phyloP scores from a whole-genome alignment of 78 protist species.

The Dictyostelium brefeldianum region DNA sequence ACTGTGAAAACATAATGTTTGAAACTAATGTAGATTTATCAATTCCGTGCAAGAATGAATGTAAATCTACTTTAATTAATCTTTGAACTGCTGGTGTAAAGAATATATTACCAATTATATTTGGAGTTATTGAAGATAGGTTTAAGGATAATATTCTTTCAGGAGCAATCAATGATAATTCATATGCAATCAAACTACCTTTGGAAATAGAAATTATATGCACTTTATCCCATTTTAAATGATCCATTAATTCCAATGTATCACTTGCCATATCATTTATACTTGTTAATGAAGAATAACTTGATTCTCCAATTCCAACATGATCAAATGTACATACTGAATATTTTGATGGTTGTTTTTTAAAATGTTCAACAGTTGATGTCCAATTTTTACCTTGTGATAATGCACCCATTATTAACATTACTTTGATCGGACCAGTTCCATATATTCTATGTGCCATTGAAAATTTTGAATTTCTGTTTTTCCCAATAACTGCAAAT shows the following conservation, averaged over 20 bases:
- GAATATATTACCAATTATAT: background rate
- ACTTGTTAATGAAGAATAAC: background rate
- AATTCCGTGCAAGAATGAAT: background rate
- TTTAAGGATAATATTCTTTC: background rate
- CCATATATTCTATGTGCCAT: constrained; percentile 20
- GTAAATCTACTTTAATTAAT: too few relatives aligned
- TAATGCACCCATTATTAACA: constrained; percentile 42
- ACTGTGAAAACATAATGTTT: background rate
- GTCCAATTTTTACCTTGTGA: constrained; percentile 21
- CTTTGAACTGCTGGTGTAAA: background rate
- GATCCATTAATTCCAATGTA: constrained; percentile 53
- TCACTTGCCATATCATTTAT: constrained; percentile 50
- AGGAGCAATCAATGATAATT: constrained; percentile 13
- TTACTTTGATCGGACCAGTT: background rate
- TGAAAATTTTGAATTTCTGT: background rate
- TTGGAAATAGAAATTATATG: constrained; percentile 60
- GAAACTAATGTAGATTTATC: background rate
- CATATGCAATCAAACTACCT: constrained; percentile 62
- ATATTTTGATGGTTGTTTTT: background rate
- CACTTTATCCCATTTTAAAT: constrained; percentile 40
- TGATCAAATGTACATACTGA: constrained; percentile 50
- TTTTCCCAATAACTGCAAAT: background rate
- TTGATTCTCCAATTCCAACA: constrained; percentile 49
- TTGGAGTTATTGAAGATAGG: background rate
- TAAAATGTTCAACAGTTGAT: constrained; percentile 21